These are phyloP conservation scores for Rhodofomes roseus DNA, from an alignment of 1,284 basidiomycete species.

Conservation along the genomic window DNA sequence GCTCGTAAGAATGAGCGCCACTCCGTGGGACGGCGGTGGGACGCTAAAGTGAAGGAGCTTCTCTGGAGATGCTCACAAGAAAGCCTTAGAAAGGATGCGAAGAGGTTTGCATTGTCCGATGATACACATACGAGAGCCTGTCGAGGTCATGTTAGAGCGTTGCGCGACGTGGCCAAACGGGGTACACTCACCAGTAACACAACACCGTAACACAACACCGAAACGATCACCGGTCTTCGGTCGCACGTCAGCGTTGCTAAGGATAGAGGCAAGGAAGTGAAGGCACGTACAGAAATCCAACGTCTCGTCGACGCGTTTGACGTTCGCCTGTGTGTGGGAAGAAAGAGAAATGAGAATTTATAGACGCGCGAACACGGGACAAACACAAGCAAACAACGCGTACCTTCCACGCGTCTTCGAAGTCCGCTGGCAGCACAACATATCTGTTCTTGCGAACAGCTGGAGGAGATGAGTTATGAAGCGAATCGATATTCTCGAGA, in stretches of 20 bases:
- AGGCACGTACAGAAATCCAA: constrained; percentile 86
- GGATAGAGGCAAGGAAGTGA: neutral
- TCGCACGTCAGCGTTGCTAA: constrained; percentile 8
- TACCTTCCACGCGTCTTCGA: constrained; percentile 98
- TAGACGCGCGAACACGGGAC: constrained; percentile 28
- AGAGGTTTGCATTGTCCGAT: constrained; percentile 30
- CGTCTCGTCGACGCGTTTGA: constrained; percentile 92
- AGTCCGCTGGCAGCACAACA: constrained; percentile 94
- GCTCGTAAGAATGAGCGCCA: constrained; percentile 83
- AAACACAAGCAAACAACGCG: constrained; percentile 50
- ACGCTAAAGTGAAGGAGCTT: constrained; percentile 74
- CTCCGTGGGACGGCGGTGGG: constrained; percentile 57
- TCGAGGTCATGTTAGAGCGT: neutral
- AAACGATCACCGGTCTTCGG: constrained; percentile 46
- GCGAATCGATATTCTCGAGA: neutral
- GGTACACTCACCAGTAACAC: constrained; percentile 20
- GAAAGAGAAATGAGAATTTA: constrained; percentile 29
- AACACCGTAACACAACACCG: too few relatives aligned
- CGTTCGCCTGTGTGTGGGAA: constrained; percentile 67
- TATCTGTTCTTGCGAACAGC: constrained; percentile 98
- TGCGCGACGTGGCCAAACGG: constrained; percentile 1
- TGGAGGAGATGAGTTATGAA: constrained; percentile 35
- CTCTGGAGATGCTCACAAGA: neutral
- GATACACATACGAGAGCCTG: constrained; percentile 30
- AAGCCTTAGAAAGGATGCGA: constrained; percentile 5